phyloP scores from a whole-genome alignment of 345 rosid genomes.

The Excoecaria agallocha region DNA sequence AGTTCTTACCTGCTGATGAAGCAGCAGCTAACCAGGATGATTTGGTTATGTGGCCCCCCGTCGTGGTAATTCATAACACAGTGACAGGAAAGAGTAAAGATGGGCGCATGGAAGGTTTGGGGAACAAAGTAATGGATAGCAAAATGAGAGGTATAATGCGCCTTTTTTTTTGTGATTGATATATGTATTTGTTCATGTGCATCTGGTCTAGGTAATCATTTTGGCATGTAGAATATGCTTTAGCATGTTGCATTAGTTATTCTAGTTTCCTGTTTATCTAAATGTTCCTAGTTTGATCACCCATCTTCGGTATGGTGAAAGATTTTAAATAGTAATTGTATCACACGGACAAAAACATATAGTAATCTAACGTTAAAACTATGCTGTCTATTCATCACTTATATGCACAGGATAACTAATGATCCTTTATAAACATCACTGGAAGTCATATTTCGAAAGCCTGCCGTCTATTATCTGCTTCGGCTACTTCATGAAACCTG shows the following conservation, averaged over 20 bases:
- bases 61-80: slow-evolving; percentile 89
- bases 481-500: not conserved
- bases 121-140: slow-evolving; percentile 94
- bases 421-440: not conserved
- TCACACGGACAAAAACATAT: not conserved
- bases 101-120: slow-evolving; percentile 95
- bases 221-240: not conserved
- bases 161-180: slow-evolving; percentile 30
- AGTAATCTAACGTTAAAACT: not conserved
- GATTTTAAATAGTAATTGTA: not conserved
- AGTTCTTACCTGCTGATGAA: slow-evolving; percentile 66
- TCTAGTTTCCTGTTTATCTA: not conserved
- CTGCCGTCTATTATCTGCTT: not conserved
- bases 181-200: slow-evolving; percentile 9
- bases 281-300: not conserved
- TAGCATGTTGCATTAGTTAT: not conserved
- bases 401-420: not conserved
- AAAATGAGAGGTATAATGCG: slow-evolving; percentile 76
- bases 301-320: not conserved
- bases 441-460: not conserved
- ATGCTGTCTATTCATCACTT: not conserved
- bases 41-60: slow-evolving; percentile 95
- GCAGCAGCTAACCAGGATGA: slow-evolving; percentile 81
- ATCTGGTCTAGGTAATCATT: slow-evolving; percentile 11
- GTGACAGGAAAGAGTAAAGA: slow-evolving; percentile 92